phyloP scores from a whole-genome alignment of 208 protist species.

The Trichomonas vaginalis region DNA sequence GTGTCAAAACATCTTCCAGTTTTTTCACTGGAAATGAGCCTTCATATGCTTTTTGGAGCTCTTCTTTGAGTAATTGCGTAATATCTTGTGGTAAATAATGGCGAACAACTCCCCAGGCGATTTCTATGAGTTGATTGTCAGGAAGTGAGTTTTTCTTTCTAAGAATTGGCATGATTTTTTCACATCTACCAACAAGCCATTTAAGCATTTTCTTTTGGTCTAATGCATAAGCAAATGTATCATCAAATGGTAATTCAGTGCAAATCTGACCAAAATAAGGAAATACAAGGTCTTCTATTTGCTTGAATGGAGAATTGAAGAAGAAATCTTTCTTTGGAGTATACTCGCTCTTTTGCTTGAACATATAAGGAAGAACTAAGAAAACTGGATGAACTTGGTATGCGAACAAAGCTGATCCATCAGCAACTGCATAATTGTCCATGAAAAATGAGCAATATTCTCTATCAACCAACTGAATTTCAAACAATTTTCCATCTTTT shows the following conservation, averaged over 20 bases:
- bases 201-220: background rate
- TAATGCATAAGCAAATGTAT: background rate
- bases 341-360: background rate
- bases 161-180: background rate
- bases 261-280: background rate
- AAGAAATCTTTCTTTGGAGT: background rate
- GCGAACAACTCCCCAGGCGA: background rate
- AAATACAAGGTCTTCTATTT: background rate
- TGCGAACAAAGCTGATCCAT: background rate
- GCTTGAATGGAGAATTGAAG: background rate
- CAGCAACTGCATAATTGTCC: background rate
- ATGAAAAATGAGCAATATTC: background rate
- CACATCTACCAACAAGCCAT: background rate
- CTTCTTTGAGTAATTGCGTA: background rate
- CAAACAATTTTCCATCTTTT: background rate
- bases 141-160: background rate
- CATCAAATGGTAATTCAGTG: background rate
- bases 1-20: background rate
- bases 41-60: background rate
- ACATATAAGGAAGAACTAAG: background rate
- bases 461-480: background rate
- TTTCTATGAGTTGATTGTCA: background rate
- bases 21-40: background rate
- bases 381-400: background rate
- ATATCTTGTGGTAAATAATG: background rate